These are phyloP conservation scores for Rhizopus stolonifer DNA, from an alignment of 371 early-diverging fungal genomes.

Conservation along the genomic window DNA sequence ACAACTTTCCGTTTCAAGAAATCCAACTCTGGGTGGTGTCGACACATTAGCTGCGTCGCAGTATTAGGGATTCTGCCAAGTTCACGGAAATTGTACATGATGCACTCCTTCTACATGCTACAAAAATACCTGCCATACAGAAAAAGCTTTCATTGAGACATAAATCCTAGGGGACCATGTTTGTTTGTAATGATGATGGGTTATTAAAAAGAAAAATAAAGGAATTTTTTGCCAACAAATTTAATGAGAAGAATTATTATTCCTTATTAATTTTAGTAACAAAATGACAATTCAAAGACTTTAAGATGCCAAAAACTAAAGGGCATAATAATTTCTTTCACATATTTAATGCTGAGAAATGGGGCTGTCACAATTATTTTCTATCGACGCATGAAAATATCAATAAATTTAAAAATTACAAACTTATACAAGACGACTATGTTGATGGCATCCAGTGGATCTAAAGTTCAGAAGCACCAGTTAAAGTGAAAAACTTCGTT, in stretches of 20 bases:
- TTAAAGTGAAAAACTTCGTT: slow-evolving; percentile 2
- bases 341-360: not conserved
- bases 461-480: slow-evolving; percentile 1
- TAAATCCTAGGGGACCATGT: too few relatives aligned
- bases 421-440: not conserved
- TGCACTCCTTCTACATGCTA: not conserved
- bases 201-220: too few relatives aligned
- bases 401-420: slow-evolving; percentile 9
- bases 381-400: slow-evolving; percentile 4
- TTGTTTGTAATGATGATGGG: too few relatives aligned
- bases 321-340: too few relatives aligned
- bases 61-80: slow-evolving; percentile 1
- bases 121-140: slow-evolving; percentile 1
- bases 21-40: not conserved
- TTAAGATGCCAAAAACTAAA: too few relatives aligned
- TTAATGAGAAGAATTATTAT: too few relatives aligned
- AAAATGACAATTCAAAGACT: too few relatives aligned
- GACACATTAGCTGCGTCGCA: not conserved
- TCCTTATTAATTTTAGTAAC: too few relatives aligned
- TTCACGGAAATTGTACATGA: not conserved
- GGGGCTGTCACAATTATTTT: slow-evolving; percentile 6
- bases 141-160: too few relatives aligned
- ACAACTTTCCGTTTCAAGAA: not conserved
- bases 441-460: slow-evolving; percentile 6
- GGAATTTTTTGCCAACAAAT: too few relatives aligned